Evolutionary conservation across 2,329 filamentous ascomycete genomes (phyloP), one percentile per base, ranked within the genome.

Genomic region (Juglanconis juglandina): DNA sequence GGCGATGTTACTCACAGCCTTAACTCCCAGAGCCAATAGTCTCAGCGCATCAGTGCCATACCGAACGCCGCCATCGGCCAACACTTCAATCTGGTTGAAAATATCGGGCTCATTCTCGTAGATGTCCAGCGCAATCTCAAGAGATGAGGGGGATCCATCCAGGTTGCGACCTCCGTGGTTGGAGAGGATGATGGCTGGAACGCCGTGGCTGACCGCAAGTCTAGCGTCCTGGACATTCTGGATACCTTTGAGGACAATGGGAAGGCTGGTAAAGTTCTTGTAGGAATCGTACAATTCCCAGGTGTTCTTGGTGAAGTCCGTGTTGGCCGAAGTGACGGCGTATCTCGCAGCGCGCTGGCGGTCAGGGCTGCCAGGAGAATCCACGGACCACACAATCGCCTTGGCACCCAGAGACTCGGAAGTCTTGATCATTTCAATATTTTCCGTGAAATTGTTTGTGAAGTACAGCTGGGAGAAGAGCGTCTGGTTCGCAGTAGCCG

Each of bases 91-190:
- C 67, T 74, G 64, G 66, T 73, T 69, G 61, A 78, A 75, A 50
- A 77, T 66, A 50, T 75, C 71, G 14, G 74, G 73, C 32, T 69
- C 69, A 62, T 75, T 64, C 61, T 72, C 56, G 67, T 74, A 67
- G 60, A 77, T 76, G 64, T 77, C 75, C 33, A 76, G 65, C 17
- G 73, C 72, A 6, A 73, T 69, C 65, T 77, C 75, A 3, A 78
- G 68, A 33, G 72, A 63, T 0, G 75, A 73, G 7, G 74, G 74
- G 35, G 68, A 68, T 24, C 72, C 72, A 63, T 78, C 76, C 39
- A 79, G 70, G 67, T 77, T 75, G 33, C 76, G 72, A 14, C 73
- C 75, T 51, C 76, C 76, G 68, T 78, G 76, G 69, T 79, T 79
- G 57, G 74, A 77, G 47, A 78, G 69, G 52, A 76, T 67, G 54